Base-by-base conservation (phyloP, 2,329 filamentous ascomycete genomes). In the Colletotrichum sp. region DNA sequence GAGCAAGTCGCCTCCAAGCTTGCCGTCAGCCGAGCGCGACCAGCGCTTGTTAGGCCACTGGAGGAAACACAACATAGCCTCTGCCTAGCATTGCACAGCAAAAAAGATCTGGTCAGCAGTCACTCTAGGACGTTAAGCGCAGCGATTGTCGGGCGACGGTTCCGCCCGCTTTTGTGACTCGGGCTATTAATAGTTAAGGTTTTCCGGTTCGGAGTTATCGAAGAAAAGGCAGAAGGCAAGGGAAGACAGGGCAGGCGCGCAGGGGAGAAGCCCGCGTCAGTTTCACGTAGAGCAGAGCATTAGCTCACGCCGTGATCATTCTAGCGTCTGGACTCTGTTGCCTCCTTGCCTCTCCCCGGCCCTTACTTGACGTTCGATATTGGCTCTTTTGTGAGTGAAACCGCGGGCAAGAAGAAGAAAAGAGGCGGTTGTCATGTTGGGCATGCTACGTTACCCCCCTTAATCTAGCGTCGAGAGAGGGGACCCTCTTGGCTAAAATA, bases 401-500 rank as follows among this genome's bases (percentile, higher is more conserved):
- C 10, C 26, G 16, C 10, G 32, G 69, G 8, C 32, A 28, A 24
- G 43, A 52, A 52, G 10, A 43, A 48, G 38, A 6, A 24, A 66
- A 61, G 16, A 65, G 34, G 36, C 61, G 43, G 38, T 24, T 26
- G 28, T 38, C 48, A 34, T 36, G 18, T 6, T 15, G 21, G 38
- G 10, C 43, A 52, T 72, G 72, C 68, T 67, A 67, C 72, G 72
- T 75, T 75, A 21, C 69, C 55, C 69, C 38, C 71, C 58, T 72
- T 28, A 34, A 57, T 57, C 30, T 67, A 72, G 69, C 63, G 38
- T 75, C 34, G 58, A 16, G 28, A 21, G 48, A 28, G 21, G 34
- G 55, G 26, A 63, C 55, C 34, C 18, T 61, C 57, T 48, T 57
- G 28, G 43, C 67, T 61, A 55, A 52, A 66, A 71, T 66, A 71